Evolutionary conservation across 1,139 yeast genomes (phyloP).

Genomic region (Eremothecium gossypii): DNA sequence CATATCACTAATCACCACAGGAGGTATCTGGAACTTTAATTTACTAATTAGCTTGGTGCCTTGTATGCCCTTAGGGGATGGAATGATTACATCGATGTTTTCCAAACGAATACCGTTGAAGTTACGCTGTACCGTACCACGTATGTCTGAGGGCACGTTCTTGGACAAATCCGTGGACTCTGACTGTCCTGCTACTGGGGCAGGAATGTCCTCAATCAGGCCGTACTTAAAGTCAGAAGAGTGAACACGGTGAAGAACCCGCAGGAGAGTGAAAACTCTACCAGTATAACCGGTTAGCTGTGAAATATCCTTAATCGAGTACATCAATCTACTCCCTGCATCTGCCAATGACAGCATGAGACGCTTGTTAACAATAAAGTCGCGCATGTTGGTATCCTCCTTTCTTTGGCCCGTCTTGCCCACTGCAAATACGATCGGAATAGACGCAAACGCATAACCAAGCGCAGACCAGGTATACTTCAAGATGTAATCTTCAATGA

Average conservation of each 20-base stretch:
- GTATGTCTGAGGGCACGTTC: slow-evolving; percentile 39
- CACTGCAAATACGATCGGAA: slow-evolving; percentile 60
- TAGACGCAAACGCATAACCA: slow-evolving; percentile 82
- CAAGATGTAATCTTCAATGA: slow-evolving; percentile 77
- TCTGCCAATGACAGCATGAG: slow-evolving; percentile 86
- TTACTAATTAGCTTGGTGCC: slow-evolving; percentile 48
- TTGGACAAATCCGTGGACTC: slow-evolving; percentile 14
- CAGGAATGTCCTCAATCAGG: slow-evolving; percentile 3
- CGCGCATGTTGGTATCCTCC: slow-evolving; percentile 62
- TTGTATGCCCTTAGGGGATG: slow-evolving; percentile 50
- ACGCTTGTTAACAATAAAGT: slow-evolving; percentile 83
- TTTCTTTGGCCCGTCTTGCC: slow-evolving; percentile 31
- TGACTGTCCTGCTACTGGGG: slow-evolving; percentile 1
- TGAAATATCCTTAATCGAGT: slow-evolving; percentile 87
- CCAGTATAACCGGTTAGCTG: slow-evolving; percentile 88
- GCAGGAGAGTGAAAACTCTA: slow-evolving; percentile 65
- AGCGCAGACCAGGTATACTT: slow-evolving; percentile 93
- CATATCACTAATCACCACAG: slow-evolving; percentile 15
- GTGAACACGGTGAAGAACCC: slow-evolving; percentile 75
- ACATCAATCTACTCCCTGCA: slow-evolving; percentile 95
- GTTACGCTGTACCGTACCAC: slow-evolving; percentile 74
- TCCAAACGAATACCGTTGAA: slow-evolving; percentile 78
- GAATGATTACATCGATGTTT: slow-evolving; percentile 73
- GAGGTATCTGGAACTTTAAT: slow-evolving; percentile 54
- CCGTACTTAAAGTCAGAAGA: slow-evolving; percentile 61